Base-by-base conservation (phyloP, 306 rosid genomes). In the Sphenostylis stenocarpa region DNA sequence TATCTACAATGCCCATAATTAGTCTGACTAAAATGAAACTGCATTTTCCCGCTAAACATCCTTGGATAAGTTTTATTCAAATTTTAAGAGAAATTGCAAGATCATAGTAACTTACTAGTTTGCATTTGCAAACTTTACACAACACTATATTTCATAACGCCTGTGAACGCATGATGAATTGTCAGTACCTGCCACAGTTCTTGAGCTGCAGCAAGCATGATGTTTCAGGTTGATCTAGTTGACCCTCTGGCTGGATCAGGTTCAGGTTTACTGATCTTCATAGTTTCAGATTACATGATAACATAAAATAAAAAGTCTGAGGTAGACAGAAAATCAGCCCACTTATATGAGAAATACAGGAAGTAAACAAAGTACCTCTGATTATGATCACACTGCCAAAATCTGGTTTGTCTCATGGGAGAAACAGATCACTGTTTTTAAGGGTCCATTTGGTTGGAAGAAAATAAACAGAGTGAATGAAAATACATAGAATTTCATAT, bases 251-350 rank as follows among this genome's bases (percentile, higher is more conserved):
- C 67, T 14, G 61, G 45, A 7, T 81, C 77, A 58, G 53, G 48
- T 71, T 70, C 77, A 58, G 53, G 57, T 71, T 70, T 77, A 23
- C 60, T 53, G 60, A 53, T 72, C 52, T 77, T 65, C 58, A 83
- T 67, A 66, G 68, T 48, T 47, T 67, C 74, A 34, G 80, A 68
- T 70, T 78, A 12, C 70, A 67, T 29, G 12, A 39, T 44, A 67
- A 67, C 60, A 56, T 34, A 29, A 29, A 26, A 26, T 34, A 20
- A 64, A 13, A 24, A 24, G 6, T 49, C 20, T 47, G 56, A 64
- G 26, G 19, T 21, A 44, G 45, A 13, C 13, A 26, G 65, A 64
- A 51, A 52, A 7, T 52, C 28, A 52, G 20, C 3, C 23, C 28
- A 71, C 20, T 3, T 45, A 29, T 23, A 13, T 15, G 65, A 72